Evolutionary conservation across 192 early-diverging fungal species (phyloP).

Genomic region (Geosiphon pyriformis): DNA sequence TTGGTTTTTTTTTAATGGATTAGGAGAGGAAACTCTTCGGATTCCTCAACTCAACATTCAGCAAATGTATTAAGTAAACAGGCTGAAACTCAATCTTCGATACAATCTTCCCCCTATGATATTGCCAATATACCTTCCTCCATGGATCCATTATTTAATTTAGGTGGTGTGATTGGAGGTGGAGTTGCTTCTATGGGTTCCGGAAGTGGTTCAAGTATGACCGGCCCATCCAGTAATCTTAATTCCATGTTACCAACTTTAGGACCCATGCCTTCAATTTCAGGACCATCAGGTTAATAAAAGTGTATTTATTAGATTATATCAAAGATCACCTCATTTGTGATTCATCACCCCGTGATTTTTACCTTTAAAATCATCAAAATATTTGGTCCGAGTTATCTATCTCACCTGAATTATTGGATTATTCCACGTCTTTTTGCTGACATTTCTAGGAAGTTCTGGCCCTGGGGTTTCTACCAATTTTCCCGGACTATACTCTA

Average conservation of each 20-base stretch:
- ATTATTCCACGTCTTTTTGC: not conserved
- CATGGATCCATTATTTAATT: slow-evolving; percentile 16
- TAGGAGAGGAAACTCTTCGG: not conserved
- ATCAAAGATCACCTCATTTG: too few species aligned
- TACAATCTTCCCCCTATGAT: slow-evolving; percentile 13
- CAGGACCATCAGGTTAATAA: not conserved
- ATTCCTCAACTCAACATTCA: not conserved
- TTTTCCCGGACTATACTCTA: slow-evolving; percentile 41
- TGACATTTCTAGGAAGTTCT: not conserved
- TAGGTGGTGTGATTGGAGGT: slow-evolving; percentile 1
- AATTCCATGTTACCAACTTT: not conserved
- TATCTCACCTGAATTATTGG: too few species aligned
- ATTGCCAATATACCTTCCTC: slow-evolving; percentile 15
- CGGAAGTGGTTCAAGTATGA: not conserved
- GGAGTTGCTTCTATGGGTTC: not conserved
- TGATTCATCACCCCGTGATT: too few species aligned
- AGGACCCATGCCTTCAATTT: not conserved
- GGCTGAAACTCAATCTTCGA: not conserved
- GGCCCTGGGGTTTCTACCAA: not conserved
- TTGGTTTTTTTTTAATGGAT: not conserved
- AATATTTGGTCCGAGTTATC: too few species aligned
- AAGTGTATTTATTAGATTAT: too few species aligned
- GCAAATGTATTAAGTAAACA: not conserved
- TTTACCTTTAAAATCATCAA: too few species aligned
- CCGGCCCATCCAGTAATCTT: not conserved